Conservation (phyloP, 164 flowering plant species). For the Protea cynaroides region DNA sequence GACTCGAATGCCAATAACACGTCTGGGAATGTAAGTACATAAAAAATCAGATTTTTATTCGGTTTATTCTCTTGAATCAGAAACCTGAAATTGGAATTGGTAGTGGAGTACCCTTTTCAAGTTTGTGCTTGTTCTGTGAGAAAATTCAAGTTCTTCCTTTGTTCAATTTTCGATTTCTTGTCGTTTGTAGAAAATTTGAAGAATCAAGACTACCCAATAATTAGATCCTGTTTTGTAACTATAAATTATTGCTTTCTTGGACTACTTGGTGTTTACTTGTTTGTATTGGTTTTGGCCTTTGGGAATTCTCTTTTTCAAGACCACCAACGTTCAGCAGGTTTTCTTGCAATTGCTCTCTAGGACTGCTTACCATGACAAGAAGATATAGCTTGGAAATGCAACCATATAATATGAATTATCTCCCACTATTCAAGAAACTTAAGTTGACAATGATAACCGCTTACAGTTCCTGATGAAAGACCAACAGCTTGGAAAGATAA, state of each 20-base stretch:
- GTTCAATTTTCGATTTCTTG: background rate
- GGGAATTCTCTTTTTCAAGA: background rate
- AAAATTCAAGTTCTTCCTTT: background rate
- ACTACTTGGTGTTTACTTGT: background rate
- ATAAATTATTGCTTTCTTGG: no score
- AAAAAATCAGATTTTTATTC: constrained; percentile 1
- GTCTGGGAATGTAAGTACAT: constrained; percentile 58
- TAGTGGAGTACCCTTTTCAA: background rate
- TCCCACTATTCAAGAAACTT: background rate
- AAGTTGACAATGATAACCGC: background rate
- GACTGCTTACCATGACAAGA: background rate
- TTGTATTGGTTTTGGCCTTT: background rate
- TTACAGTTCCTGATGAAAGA: background rate
- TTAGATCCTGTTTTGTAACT: no score
- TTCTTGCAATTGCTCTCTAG: background rate
- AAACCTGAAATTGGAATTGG: background rate
- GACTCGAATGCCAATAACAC: constrained; percentile 52
- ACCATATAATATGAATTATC: background rate
- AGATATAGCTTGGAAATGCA: background rate
- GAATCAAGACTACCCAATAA: no score
- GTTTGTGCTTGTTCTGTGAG: background rate
- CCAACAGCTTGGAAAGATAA: background rate
- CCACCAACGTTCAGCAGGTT: background rate
- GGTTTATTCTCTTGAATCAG: background rate
- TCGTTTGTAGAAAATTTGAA: background rate